Conservation (phyloP, 176 grass and related monocot genomes). For the Otatea glauca region DNA sequence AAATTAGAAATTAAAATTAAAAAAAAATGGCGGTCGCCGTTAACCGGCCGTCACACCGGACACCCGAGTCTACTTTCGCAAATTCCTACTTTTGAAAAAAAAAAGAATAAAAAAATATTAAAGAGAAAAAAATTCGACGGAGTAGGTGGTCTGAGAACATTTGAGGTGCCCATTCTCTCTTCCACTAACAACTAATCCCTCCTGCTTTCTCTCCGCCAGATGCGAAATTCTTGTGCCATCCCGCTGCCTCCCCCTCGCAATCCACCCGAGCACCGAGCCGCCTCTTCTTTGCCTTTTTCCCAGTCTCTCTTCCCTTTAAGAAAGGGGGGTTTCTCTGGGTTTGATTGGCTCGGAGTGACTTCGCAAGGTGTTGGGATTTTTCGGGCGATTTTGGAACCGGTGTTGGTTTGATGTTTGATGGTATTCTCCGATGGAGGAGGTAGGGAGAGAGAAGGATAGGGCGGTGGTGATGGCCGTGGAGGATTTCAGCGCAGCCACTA, state of each 20-base stretch:
- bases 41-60: no score
- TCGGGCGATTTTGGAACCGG: neutral
- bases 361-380: neutral
- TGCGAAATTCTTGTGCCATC: slow-evolving; percentile 36
- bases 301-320: neutral
- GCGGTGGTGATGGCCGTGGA: neutral
- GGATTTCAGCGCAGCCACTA: slow-evolving; percentile 28
- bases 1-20: no score
- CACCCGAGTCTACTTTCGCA: no score
- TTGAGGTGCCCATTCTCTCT: neutral
- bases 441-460: slow-evolving; percentile 34
- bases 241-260: neutral
- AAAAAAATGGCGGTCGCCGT: no score
- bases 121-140: no score
- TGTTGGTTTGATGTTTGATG: slow-evolving; percentile 20
- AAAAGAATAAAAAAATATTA: no score
- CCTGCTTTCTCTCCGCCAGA: slow-evolving; percentile 24
- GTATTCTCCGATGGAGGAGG: slow-evolving; percentile 33
- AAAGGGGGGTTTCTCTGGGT: neutral
- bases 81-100: no score
- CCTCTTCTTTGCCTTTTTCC: neutral
- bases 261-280: neutral
- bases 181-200: neutral
- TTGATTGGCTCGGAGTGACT: slow-evolving; percentile 28
- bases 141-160: no score